These are phyloP conservation scores for Akanthomyces muscarius DNA, from an alignment of 2,329 filamentous ascomycete genomes.

Conservation along the genomic window DNA sequence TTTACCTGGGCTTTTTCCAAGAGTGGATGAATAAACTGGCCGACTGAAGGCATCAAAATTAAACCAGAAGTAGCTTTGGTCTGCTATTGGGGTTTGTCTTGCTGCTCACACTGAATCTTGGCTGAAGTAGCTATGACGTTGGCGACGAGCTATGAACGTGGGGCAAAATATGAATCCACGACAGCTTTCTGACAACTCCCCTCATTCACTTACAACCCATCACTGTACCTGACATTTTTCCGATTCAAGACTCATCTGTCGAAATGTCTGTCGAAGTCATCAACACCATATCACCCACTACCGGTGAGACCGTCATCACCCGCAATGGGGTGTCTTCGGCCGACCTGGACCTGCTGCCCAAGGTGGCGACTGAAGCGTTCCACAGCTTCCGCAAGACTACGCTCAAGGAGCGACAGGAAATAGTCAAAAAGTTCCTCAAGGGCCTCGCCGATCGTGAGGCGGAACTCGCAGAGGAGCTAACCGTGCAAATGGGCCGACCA, in stretches of 20 bases:
- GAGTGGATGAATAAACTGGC: too few relatives aligned
- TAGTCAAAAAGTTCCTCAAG: conserved; percentile 75
- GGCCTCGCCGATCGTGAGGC: conserved; percentile 68
- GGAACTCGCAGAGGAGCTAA: conserved; percentile 79
- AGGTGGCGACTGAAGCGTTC: conserved; percentile 70
- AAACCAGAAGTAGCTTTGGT: neutral
- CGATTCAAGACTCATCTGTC: neutral
- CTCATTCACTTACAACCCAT: neutral
- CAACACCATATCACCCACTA: conserved; percentile 84
- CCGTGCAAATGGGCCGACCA: conserved; percentile 91
- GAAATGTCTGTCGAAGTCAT: conserved; percentile 62
- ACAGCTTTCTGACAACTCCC: neutral
- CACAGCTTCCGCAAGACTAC: conserved; percentile 70
- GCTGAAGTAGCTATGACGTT: conserved; percentile 1
- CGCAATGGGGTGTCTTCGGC: conserved; percentile 68
- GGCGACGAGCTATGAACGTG: neutral
- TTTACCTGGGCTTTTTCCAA: neutral
- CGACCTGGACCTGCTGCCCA: conserved; percentile 69
- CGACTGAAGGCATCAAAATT: too few relatives aligned
- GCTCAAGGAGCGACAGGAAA: conserved; percentile 70
- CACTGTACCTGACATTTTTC: neutral
- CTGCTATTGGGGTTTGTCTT: neutral
- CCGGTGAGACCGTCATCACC: conserved; percentile 77
- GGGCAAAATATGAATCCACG: neutral
- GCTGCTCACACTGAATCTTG: neutral